A percentile compares a stretch with the other conserved stretches of the same genome.
Evolutionary conservation across 768 basidiomycete genomes (phyloP).

Genomic region (Tubosaeta sp.): DNA sequence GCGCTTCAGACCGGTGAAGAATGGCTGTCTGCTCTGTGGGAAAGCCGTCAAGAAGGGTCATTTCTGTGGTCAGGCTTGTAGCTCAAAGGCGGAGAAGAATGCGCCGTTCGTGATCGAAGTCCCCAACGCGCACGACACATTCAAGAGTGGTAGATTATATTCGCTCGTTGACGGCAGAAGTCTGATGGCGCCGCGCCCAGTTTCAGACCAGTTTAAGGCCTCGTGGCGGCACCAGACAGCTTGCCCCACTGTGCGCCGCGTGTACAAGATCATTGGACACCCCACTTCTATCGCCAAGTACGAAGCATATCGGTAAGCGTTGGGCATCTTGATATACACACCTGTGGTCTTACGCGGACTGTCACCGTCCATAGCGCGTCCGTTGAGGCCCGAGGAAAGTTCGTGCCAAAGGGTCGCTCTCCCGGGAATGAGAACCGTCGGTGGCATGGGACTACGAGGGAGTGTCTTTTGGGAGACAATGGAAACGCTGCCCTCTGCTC

Average conservation of each 20-base stretch:
- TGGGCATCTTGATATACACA: not conserved
- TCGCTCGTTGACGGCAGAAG: not conserved
- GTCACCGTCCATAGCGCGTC: conserved; percentile 34
- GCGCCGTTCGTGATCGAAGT: conserved; percentile 60
- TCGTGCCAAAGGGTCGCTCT: conserved; percentile 47
- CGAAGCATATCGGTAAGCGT: conserved; percentile 54
- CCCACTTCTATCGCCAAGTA: conserved; percentile 49
- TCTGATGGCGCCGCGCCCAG: conserved; percentile 30
- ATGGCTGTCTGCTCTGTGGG: conserved; percentile 59
- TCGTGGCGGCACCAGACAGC: conserved; percentile 62
- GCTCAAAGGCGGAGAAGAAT: conserved; percentile 48
- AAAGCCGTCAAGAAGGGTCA: conserved; percentile 56
- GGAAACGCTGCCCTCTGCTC: conserved; percentile 50
- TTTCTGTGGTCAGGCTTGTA: conserved; percentile 57
- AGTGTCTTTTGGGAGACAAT: conserved; percentile 61
- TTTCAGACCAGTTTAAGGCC: conserved; percentile 61
- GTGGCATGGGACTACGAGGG: conserved; percentile 69
- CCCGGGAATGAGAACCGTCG: conserved; percentile 70
- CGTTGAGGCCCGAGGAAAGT: conserved; percentile 60
- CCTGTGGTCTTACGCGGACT: not conserved
- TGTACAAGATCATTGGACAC: conserved; percentile 62
- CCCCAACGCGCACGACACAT: conserved; percentile 54
- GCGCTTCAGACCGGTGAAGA: conserved; percentile 32
- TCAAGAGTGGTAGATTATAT: conserved; percentile 52
- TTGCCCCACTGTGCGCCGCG: conserved; percentile 53